Evolutionary conservation across 192 early-diverging fungal species (phyloP).

Genomic region (Bifiguratus adelaidae): DNA sequence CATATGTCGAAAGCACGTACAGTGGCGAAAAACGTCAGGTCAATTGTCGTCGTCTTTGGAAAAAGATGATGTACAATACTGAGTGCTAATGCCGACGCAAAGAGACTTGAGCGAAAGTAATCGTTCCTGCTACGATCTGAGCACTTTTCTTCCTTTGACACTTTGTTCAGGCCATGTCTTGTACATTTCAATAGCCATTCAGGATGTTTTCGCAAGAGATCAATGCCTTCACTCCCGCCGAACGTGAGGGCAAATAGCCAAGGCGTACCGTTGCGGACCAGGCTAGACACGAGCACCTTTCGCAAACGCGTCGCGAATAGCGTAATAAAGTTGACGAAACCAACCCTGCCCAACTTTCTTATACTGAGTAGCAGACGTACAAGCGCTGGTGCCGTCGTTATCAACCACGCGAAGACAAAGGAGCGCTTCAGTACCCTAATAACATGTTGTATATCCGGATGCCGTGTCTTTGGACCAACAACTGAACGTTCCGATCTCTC

Average conservation of each 20-base stretch:
- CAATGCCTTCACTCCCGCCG: no score
- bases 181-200: neutral
- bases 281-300: neutral
- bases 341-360: no score
- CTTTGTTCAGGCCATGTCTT: neutral
- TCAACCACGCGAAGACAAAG: no score
- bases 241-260: constrained; percentile 13
- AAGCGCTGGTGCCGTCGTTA: no score
- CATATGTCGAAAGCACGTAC: constrained; percentile 38
- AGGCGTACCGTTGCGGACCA: constrained; percentile 16
- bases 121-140: neutral
- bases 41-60: constrained; percentile 24
- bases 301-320: no score
- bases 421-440: no score
- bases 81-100: constrained; percentile 23
- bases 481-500: no score
- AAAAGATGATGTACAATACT: constrained; percentile 25
- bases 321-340: no score
- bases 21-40: constrained; percentile 44
- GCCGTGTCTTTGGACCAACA: no score
- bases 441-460: no score
- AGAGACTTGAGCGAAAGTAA: constrained; percentile 8
- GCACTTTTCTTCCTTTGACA: neutral
- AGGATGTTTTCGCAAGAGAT: constrained; percentile 11
- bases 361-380: no score